phyloP scores from a whole-genome alignment of 1,139 yeast species.

The Citeromyces siamensis region DNA sequence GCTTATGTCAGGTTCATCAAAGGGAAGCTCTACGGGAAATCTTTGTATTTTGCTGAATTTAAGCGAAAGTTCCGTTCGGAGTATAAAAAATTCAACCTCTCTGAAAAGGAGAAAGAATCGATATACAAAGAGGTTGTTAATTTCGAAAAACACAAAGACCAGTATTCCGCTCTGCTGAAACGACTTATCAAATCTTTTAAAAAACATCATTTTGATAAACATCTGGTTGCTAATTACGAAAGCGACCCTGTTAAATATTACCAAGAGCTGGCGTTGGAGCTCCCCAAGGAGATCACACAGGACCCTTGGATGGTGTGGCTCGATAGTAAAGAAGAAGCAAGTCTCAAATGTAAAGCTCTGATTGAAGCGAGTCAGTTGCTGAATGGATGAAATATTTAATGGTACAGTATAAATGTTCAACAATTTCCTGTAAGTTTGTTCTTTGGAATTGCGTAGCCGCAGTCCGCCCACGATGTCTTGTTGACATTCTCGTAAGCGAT shows the following conservation, averaged over 20 bases:
- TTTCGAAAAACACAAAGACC: conserved; percentile 4
- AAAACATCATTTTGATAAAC: no score
- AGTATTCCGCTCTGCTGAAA: background rate
- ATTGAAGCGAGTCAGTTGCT: background rate
- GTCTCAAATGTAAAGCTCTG: background rate
- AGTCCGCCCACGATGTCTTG: conserved; percentile 25
- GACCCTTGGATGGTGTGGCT: background rate
- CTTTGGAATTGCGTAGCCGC: conserved; percentile 23
- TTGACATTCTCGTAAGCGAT: conserved; percentile 35
- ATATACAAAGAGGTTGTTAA: conserved; percentile 22
- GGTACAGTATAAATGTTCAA: conserved; percentile 2
- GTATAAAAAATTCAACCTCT: conserved; percentile 17
- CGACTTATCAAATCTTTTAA: background rate
- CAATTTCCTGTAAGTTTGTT: conserved; percentile 17
- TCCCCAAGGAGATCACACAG: background rate
- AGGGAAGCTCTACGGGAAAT: background rate
- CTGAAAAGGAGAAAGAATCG: conserved; percentile 26
- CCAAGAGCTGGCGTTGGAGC: background rate
- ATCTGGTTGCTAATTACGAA: no score
- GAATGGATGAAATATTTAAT: background rate
- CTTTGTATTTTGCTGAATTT: conserved; percentile 27
- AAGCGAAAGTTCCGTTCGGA: conserved; percentile 24
- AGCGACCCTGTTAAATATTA: no score
- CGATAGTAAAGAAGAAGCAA: background rate
- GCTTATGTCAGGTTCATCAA: conserved; percentile 9